These are phyloP conservation scores for Vaccinium darrowii DNA, from an alignment of 148 eudicot genomes.

Conservation along the genomic window DNA sequence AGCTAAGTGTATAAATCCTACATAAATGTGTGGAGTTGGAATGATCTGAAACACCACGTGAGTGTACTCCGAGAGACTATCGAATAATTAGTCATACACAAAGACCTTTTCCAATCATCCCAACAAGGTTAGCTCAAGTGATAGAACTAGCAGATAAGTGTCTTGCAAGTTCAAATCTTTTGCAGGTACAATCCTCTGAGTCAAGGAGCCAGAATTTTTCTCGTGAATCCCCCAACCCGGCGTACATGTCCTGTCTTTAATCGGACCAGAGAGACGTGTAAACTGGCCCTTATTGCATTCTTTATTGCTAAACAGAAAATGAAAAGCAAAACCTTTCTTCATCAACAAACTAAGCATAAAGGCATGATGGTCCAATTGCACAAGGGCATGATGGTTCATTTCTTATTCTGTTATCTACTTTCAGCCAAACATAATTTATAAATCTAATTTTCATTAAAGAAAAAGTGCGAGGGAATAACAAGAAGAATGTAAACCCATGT, in stretches of 20 bases:
- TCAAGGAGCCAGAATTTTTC: not conserved
- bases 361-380: not conserved
- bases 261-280: not conserved
- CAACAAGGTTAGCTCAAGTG: not conserved
- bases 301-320: too few relatives aligned
- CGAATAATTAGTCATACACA: too few relatives aligned
- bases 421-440: not conserved
- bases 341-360: not conserved
- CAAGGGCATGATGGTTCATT: not conserved
- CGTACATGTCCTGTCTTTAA: not conserved
- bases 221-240: not conserved
- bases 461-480: not conserved
- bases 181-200: not conserved
- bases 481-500: not conserved
- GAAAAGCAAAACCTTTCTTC: not conserved
- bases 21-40: too few relatives aligned
- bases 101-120: not conserved
- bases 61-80: too few relatives aligned
- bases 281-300: not conserved
- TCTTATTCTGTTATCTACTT: not conserved
- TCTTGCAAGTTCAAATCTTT: not conserved
- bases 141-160: not conserved
- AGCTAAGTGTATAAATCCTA: too few relatives aligned
- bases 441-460: too few relatives aligned
- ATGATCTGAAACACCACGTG: too few relatives aligned